These are phyloP conservation scores for Hanseniaspora meyeri DNA, from an alignment of 805 yeast genomes.

Conservation along the genomic window DNA sequence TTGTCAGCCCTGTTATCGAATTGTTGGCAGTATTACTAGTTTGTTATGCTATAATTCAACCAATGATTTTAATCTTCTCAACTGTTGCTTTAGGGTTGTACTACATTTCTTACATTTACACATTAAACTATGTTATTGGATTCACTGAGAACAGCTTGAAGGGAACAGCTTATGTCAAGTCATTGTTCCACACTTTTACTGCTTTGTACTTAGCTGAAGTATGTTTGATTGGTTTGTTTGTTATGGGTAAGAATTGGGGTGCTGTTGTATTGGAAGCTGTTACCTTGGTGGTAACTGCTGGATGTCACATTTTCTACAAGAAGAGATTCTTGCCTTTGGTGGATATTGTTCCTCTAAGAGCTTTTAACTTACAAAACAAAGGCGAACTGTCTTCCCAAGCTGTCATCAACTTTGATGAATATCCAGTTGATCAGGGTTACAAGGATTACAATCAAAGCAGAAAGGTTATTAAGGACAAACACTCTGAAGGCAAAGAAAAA, in stretches of 20 bases:
- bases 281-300: constrained; percentile 45
- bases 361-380: constrained; percentile 19
- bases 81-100: constrained; percentile 43
- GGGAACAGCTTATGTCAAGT: constrained; percentile 63
- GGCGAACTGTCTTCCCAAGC: constrained; percentile 22
- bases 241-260: constrained; percentile 70
- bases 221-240: constrained; percentile 57
- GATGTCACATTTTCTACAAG: constrained; percentile 47
- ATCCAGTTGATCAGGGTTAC: constrained; percentile 58
- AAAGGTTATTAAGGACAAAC: constrained; percentile 23
- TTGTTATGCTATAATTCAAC: constrained; percentile 68
- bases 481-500: constrained; percentile 19
- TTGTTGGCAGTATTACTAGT: constrained; percentile 61
- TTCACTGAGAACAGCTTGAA: constrained; percentile 46
- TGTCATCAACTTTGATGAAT: constrained; percentile 30
- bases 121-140: constrained; percentile 48
- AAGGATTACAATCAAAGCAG: constrained; percentile 45
- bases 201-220: constrained; percentile 62
- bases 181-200: constrained; percentile 58
- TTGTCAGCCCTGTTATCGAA: constrained; percentile 65
- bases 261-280: constrained; percentile 58
- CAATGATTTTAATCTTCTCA: constrained; percentile 58
- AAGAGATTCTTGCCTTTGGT: constrained; percentile 48
- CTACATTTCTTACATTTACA: constrained; percentile 52
- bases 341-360: constrained; percentile 61